Percentiles rank a stretch among this genome's conserved stretches.
Conservation (phyloP, 2,329 filamentous ascomycete species). For the Elsinoe necatrix region DNA sequence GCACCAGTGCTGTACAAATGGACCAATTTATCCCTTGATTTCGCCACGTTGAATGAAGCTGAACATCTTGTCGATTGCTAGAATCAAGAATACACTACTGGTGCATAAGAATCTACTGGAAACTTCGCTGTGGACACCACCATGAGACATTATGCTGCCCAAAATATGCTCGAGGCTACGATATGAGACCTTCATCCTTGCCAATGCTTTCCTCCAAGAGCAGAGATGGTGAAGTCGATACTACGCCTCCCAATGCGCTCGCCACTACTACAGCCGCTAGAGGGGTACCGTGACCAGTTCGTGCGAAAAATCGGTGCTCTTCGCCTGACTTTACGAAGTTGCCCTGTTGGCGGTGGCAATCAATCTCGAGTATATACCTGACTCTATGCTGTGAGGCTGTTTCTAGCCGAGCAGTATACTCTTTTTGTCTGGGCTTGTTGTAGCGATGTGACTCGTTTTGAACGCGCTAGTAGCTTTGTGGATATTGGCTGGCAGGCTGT, state of each 20-base stretch:
- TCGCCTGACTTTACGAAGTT: too few relatives aligned
- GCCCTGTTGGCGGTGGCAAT: too few relatives aligned
- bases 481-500: conserved; percentile 43
- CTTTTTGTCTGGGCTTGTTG: too few relatives aligned
- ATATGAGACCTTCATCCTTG: background rate
- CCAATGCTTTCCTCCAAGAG: conserved; percentile 2
- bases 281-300: background rate
- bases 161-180: background rate
- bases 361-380: too few relatives aligned
- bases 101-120: conserved; percentile 5
- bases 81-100: background rate
- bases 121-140: background rate
- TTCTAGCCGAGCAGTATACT: too few relatives aligned
- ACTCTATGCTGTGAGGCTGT: too few relatives aligned
- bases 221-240: background rate
- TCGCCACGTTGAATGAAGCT: background rate
- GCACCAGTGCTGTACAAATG: too few relatives aligned
- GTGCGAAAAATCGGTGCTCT: too few relatives aligned
- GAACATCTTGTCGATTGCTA: background rate
- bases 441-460: too few relatives aligned
- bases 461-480: conserved; percentile 31
- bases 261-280: background rate
- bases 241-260: background rate
- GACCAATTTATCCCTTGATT: too few relatives aligned
- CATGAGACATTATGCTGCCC: background rate